phyloP scores from a whole-genome alignment of 2,329 filamentous ascomycete genomes.

The Diaporthe longicolla region DNA sequence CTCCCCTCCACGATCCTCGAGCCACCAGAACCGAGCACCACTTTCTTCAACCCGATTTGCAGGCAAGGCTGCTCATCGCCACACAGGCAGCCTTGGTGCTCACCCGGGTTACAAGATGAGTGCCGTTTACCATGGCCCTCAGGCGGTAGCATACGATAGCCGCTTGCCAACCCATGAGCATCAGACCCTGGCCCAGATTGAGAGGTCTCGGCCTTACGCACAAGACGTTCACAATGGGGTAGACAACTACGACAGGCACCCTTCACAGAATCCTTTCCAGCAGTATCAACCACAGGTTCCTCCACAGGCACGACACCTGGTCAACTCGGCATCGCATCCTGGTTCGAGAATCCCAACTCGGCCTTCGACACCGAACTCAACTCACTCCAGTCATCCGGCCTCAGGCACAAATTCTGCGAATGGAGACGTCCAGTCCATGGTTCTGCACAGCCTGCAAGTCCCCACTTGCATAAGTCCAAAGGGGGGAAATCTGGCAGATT shows the following conservation, averaged over 20 bases:
- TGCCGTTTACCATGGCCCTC: slow-evolving; percentile 41
- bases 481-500: slow-evolving; percentile 84
- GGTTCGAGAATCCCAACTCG: slow-evolving; percentile 53
- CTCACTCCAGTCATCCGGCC: slow-evolving; percentile 49
- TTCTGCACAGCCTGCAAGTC: slow-evolving; percentile 76
- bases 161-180: slow-evolving; percentile 33
- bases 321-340: slow-evolving; percentile 28
- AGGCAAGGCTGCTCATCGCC: slow-evolving; percentile 5
- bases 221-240: slow-evolving; percentile 34
- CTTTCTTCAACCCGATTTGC: slow-evolving; percentile 3
- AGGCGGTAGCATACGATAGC: slow-evolving; percentile 41
- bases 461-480: slow-evolving; percentile 81
- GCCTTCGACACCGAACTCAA: slow-evolving; percentile 56
- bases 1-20: slow-evolving; percentile 35
- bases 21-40: slow-evolving; percentile 29
- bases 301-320: slow-evolving; percentile 30
- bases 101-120: slow-evolving; percentile 39
- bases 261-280: slow-evolving; percentile 32
- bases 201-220: slow-evolving; percentile 38
- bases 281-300: slow-evolving; percentile 36
- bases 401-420: slow-evolving; percentile 52
- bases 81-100: slow-evolving; percentile 17
- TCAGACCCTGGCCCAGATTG: slow-evolving; percentile 31
- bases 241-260: slow-evolving; percentile 37
- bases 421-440: slow-evolving; percentile 61